Evolutionary conservation across 1,139 yeast species (phyloP), one percentile per base, ranked within the genome.

Genomic region (Saccharomyces hybrid): DNA sequence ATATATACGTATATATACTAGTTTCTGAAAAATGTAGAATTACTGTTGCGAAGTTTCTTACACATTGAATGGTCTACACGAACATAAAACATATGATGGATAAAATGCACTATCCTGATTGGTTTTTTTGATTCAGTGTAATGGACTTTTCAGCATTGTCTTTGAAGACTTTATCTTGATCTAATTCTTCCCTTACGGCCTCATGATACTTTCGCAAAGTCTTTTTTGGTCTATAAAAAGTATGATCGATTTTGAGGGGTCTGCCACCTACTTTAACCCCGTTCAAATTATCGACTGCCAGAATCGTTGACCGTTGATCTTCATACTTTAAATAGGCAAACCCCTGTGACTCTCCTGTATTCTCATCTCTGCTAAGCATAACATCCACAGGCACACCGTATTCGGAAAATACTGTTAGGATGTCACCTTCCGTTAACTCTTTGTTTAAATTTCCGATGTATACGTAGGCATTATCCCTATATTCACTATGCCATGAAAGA

Each of bases 401-500:
- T 67, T 93, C 98, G 4, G 97, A 86, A 67, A 93, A 93, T 44
- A 91, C 81, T 0, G 83, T 78, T 9, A 90, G 66, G 1, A 93
- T 70, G 65, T 93, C 98, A 47, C 83, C 83, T 63, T 88, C 96
- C 8, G 81, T 81, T 47, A 90, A 68, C 49, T 79, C 80, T 16
- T 64, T 71, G 11, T 90, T 85, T 23, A 93, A 70, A n/a, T 86
- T 83, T 0, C 96, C 95, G 31, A 91, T 82, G 64, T 71, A 80
- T 2, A 84, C 70, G 60, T 78, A 82, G 1, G 86, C 82, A 0
- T 95, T 81, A 61, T 89, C 93, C 32, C 76, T 75, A 66, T 84
- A 89, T 60, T 91, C 96, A 61, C 82, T 78, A 66, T 91, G 98
- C 98, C 98, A 91, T 9, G 97, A 88, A 0, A 86, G 87, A 5